Conservation (phyloP, 495 filamentous ascomycete species). For the Aspergillus affinis region DNA sequence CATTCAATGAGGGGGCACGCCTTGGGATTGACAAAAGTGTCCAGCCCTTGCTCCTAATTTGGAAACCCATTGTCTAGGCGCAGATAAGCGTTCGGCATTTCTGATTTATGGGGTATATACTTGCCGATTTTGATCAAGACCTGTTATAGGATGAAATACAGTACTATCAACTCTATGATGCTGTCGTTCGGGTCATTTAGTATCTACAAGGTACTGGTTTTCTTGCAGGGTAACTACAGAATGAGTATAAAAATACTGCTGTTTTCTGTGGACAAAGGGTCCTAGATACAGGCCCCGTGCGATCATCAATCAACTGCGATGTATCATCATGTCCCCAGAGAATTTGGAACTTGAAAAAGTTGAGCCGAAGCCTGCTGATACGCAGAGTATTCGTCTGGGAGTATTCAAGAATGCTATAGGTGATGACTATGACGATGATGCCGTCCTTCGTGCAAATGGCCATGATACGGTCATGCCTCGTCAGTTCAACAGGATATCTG, state of each 20-base stretch:
- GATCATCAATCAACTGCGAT: too few species aligned
- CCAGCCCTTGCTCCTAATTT: background rate
- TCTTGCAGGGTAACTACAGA: too few species aligned
- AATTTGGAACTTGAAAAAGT: background rate
- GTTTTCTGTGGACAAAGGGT: too few species aligned
- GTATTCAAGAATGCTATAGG: background rate
- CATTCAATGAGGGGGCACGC: background rate
- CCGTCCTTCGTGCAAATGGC: slow-evolving; percentile 34
- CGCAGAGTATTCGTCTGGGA: background rate
- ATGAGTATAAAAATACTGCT: too few species aligned
- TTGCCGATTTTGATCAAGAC: background rate
- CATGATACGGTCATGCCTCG: slow-evolving; percentile 29
- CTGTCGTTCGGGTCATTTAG: too few species aligned
- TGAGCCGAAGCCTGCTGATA: background rate
- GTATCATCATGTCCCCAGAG: background rate
- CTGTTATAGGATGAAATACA: background rate
- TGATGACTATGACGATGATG: slow-evolving; percentile 17
- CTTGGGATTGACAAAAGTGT: too few species aligned
- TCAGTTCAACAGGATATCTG: slow-evolving; percentile 31
- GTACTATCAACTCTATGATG: too few species aligned
- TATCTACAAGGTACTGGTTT: too few species aligned
- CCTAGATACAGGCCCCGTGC: too few species aligned
- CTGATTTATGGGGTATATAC: background rate
- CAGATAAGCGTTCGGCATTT: background rate
- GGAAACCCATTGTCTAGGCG: too few species aligned